A percentile compares a stretch with the other conserved stretches of the same genome.
Evolutionary conservation across 371 early-diverging fungal species (phyloP).

Genomic region (Capniomyces stellatus): DNA sequence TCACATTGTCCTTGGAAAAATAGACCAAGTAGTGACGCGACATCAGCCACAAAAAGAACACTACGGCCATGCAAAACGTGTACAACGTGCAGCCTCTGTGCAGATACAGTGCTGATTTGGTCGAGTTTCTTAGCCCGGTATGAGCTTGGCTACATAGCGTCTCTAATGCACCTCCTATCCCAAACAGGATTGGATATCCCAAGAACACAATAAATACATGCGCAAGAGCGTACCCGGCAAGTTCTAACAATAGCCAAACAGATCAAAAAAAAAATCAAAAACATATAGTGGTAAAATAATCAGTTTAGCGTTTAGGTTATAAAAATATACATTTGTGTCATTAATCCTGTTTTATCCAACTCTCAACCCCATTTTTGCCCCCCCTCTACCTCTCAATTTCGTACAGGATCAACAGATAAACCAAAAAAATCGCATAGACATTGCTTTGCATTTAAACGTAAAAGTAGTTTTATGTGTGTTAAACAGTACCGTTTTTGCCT

Average conservation of each 20-base stretch:
- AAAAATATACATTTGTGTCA: too few relatives aligned
- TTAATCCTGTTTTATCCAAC: too few relatives aligned
- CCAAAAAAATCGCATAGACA: too few relatives aligned
- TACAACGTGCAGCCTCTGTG: neutral
- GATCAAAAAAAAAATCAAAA: neutral
- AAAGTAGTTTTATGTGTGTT: too few relatives aligned
- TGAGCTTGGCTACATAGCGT: constrained; percentile 26
- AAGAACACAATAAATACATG: constrained; percentile 22
- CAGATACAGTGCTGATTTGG: neutral
- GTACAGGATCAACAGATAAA: too few relatives aligned
- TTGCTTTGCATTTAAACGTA: too few relatives aligned
- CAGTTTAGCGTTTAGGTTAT: too few relatives aligned
- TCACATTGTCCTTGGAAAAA: neutral
- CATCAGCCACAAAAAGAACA: neutral
- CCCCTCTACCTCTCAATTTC: too few relatives aligned
- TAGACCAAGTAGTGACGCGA: neutral
- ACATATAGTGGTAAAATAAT: too few relatives aligned
- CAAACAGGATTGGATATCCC: constrained; percentile 21
- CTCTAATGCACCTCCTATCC: constrained; percentile 23
- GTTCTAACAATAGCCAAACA: constrained; percentile 7
- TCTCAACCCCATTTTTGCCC: too few relatives aligned
- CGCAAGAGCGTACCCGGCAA: constrained; percentile 22
- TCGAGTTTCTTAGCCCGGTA: constrained; percentile 7
- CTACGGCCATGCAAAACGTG: neutral
- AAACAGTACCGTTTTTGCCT: constrained; percentile 4